Conservation (phyloP, 2,329 filamentous ascomycete species). For the Diplodia intermedia region DNA sequence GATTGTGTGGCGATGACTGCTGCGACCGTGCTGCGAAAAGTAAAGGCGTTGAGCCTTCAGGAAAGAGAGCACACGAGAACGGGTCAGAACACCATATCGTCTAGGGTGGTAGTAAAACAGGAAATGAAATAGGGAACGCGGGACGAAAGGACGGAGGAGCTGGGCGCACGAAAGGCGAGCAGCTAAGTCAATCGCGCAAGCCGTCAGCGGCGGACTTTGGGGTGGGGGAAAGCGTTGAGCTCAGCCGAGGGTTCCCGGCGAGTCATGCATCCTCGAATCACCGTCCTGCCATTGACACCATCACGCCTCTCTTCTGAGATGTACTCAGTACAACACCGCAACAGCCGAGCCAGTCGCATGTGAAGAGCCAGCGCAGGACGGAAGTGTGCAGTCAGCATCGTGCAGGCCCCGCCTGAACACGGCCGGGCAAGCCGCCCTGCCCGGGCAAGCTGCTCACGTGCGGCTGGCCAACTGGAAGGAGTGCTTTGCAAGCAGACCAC, state of each 20-base stretch:
- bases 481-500: not conserved
- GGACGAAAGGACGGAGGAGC: not conserved
- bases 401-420: no score
- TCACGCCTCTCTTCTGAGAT: not conserved
- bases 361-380: not conserved
- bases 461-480: not conserved
- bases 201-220: slow-evolving; percentile 25
- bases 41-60: slow-evolving; percentile 8
- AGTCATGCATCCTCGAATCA: slow-evolving; percentile 9
- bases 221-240: slow-evolving; percentile 26
- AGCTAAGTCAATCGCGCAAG: slow-evolving; percentile 21
- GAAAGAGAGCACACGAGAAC: slow-evolving; percentile 1
- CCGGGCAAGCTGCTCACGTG: not conserved
- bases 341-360: not conserved
- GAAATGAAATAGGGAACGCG: slow-evolving; percentile 12
- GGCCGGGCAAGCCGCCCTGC: not conserved
- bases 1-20: not conserved
- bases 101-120: not conserved
- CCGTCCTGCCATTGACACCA: slow-evolving; percentile 2
- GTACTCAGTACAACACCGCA: not conserved
- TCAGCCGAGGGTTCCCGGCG: slow-evolving; percentile 16
- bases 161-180: slow-evolving; percentile 12
- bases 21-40: slow-evolving; percentile 7
- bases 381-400: not conserved
- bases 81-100: slow-evolving; percentile 23